These are phyloP conservation scores for Collybia sordida DNA, from an alignment of 768 basidiomycete species.

Conservation along the genomic window DNA sequence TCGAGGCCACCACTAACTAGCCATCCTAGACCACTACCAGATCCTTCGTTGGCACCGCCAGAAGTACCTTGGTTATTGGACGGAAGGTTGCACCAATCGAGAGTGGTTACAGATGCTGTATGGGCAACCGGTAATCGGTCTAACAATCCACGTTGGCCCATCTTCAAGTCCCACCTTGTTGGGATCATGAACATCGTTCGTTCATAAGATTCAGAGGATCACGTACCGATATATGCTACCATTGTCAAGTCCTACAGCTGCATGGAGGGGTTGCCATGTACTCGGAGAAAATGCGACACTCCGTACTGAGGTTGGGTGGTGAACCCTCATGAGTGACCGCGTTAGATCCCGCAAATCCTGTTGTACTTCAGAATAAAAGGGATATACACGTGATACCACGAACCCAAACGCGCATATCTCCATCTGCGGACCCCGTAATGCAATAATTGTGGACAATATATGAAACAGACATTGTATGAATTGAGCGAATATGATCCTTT, in stretches of 20 bases:
- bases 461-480: constrained; percentile 69
- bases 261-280: constrained; percentile 63
- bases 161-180: constrained; percentile 73
- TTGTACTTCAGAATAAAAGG: constrained; percentile 1
- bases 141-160: constrained; percentile 72
- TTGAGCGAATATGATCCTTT: constrained; percentile 71
- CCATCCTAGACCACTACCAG: constrained; percentile 57
- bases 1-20: constrained; percentile 80
- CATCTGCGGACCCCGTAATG: constrained; percentile 79
- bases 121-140: constrained; percentile 78
- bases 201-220: background rate
- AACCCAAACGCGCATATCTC: constrained; percentile 83
- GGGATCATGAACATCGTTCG: background rate
- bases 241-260: constrained; percentile 67
- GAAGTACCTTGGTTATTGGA: constrained; percentile 7
- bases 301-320: constrained; percentile 68
- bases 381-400: constrained; percentile 18
- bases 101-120: constrained; percentile 63
- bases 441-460: constrained; percentile 69
- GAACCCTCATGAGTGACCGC: constrained; percentile 68
- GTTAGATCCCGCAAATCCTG: constrained; percentile 76
- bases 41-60: constrained; percentile 17
- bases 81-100: constrained; percentile 65
- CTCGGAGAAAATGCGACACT: constrained; percentile 72
- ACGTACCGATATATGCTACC: constrained; percentile 65